These are phyloP conservation scores for Gossypium schwendimanii DNA, from an alignment of 441 rosid species.

Conservation along the genomic window DNA sequence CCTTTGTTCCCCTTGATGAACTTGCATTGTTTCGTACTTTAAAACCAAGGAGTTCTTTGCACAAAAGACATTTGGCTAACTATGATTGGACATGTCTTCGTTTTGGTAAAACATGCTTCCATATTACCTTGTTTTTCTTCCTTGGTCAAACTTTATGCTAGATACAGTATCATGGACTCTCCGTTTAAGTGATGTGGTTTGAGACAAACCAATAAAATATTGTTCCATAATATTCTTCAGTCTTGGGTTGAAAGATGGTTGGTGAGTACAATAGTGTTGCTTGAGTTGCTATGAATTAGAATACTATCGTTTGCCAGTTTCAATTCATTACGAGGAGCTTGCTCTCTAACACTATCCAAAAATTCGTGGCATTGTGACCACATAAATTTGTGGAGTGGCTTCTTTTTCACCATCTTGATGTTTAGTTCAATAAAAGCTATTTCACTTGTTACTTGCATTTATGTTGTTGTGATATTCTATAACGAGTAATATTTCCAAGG, in stretches of 20 bases:
- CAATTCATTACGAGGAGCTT: not conserved
- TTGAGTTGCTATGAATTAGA: not conserved
- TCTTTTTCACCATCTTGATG: not conserved
- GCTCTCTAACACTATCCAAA: not conserved
- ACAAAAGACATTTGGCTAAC: not conserved
- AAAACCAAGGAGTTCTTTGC: too few relatives aligned
- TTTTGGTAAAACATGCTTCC: not conserved
- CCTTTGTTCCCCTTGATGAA: not conserved
- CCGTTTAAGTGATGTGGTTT: not conserved
- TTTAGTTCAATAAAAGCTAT: not conserved
- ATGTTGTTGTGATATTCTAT: not conserved
- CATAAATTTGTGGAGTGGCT: not conserved
- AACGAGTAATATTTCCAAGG: not conserved
- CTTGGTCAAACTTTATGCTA: not conserved
- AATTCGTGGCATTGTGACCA: not conserved
- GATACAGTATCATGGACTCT: not conserved
- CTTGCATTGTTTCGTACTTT: not conserved
- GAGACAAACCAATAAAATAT: not conserved
- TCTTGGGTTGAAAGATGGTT: not conserved
- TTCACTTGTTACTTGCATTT: conserved; percentile 1
- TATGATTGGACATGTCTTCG: not conserved
- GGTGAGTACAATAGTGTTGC: not conserved
- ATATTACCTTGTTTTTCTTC: not conserved
- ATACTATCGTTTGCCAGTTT: not conserved
- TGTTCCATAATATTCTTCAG: not conserved